Evolutionary conservation across 2,329 filamentous ascomycete species (phyloP), one percentile per base, ranked within the genome.

Genomic region (Lojkania enalia): DNA sequence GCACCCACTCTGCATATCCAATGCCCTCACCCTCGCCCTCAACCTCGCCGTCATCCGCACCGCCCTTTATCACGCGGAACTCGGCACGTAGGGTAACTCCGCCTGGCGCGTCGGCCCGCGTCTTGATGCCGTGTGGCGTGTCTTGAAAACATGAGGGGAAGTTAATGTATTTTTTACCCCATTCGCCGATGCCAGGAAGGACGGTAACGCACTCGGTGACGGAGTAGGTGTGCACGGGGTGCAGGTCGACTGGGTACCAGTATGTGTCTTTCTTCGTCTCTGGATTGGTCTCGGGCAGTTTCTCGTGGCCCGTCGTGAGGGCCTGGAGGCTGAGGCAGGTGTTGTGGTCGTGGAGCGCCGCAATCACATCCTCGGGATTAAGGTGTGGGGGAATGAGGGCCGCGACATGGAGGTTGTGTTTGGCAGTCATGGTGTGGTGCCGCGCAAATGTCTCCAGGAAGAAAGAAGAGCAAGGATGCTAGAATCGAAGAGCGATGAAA

Each of bases 281-380:
- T 13, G 57, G 51, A 2, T 49, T 41, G 12, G 61, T 64, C 2
- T 37, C 35, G 15, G 55, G 49, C 7, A 64, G 57, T 36, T 62
- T 60, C 19, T 54, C 42, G 42, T 68, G 58, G 30, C 56, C 49
- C 11, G 55, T 56, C 1, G 63, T 68, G 9, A 68, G 58, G 30
- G 64, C 61, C 51, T 68, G 66, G 14, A 68, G 57, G 3, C 56
- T 60, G 29, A 69, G 58, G 27, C 57, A 55, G 1, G 62, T 68
- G 40, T 55, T 55, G 56, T 69, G 65, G 48, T 69, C 55, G 46
- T 69, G 65, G 11, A 69, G 58, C 1, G 64, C 63, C 27, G 52
- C 52, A 35, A 67, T 57, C 21, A 68, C 47, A 35, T 52, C 53
- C 35, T 32, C 35, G 5, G 61, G 63, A 1, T 55, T 29, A 21